Percentiles rank a stretch among this genome's conserved stretches.
These are phyloP conservation scores for Vigna angularis DNA, from an alignment of 306 rosid genomes.

Conservation along the genomic window DNA sequence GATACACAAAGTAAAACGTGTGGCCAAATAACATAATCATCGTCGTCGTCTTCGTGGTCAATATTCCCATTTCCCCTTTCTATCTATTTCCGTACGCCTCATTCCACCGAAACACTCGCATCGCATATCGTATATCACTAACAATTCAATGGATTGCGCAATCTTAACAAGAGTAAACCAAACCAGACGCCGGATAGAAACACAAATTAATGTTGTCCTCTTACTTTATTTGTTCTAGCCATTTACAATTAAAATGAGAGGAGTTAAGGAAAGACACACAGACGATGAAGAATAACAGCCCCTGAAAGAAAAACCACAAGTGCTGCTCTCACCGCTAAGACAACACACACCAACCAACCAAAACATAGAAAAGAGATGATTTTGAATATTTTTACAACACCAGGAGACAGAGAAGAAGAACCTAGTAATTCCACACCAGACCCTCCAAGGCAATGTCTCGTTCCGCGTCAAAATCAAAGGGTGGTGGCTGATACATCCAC, in stretches of 20 bases:
- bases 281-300: conserved; percentile 29
- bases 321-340: conserved; percentile 35
- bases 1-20: background rate
- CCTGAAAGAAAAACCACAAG: conserved; percentile 57
- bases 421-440: conserved; percentile 22
- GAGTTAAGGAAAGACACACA: background rate
- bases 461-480: conserved; percentile 60
- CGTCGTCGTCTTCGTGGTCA: background rate
- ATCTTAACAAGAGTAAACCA: background rate
- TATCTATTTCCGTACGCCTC: background rate
- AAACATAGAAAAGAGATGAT: background rate
- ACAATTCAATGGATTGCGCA: background rate
- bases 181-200: background rate
- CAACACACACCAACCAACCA: background rate
- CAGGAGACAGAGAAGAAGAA: background rate
- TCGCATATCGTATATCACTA: background rate
- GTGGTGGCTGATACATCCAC: conserved; percentile 68
- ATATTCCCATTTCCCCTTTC: conserved; percentile 14
- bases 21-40: conserved; percentile 25
- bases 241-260: conserved; percentile 51
- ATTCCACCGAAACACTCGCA: background rate
- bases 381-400: background rate
- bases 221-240: conserved; percentile 31
- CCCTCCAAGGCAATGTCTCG: background rate
- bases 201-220: conserved; percentile 7